Evolutionary conservation across 345 rosid species (phyloP), one percentile per base, ranked within the genome.

Genomic region (Rubroshorea leprosula): DNA sequence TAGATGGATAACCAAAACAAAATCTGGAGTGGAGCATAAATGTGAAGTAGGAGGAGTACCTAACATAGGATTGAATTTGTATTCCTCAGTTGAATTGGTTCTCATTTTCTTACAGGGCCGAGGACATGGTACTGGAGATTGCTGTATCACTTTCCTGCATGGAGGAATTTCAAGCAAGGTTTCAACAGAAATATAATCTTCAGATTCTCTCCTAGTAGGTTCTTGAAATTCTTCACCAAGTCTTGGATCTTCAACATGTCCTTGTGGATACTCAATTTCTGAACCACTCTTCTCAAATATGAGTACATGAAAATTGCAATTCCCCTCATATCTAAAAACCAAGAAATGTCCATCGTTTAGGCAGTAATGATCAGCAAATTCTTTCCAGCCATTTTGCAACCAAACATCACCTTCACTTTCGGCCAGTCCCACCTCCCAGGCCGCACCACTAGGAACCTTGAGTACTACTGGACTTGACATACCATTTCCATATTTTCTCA

Each of bases 331-430:
- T 51, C 60, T 14, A 22, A 78, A 78, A 51, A 72, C 66, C 16
- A 78, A 3, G 0, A 78, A 38, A 20, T 66, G 25, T 2, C 70
- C 61, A 14, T 23, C 6, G 1, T 63, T 2, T 3, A 71, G 8
- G 2, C 70, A 68, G 46, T 71, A 63, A 51, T 29, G 51, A 6
- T 69, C 20, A 6, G 65, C 60, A 41, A 71, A 74, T 23, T 74
- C 68, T 46, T 41, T 45, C 83, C 77, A 72, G 9, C 79, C 79
- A 5, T 72, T 22, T 22, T 53, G 53, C 20, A 72, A 39, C 68
- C 54, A 50, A 22, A 54, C 21, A 11, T 46, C 61, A 25, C 43
- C 62, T 18, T 47, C 53, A 45, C 46, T 4, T 49, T 60, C 52
- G 5, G 18, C 2, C 54, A 71, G 48, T 51, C 72, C 63, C 3